These are phyloP conservation scores for Rhynchosporium graminicola DNA, from an alignment of 2,329 filamentous ascomycete genomes.

Conservation along the genomic window DNA sequence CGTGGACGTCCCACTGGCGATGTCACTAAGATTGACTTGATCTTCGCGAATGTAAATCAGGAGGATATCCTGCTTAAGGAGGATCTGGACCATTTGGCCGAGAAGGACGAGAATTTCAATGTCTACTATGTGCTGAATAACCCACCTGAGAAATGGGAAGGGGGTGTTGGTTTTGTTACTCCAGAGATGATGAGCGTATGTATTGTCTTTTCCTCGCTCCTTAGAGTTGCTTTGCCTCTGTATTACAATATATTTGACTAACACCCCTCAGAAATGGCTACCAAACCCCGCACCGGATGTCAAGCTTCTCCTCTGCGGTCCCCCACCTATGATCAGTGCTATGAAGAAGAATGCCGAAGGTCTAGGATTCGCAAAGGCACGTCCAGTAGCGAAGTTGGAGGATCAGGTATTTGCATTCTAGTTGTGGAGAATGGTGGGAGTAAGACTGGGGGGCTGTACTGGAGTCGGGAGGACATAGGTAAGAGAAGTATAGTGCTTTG, in stretches of 20 bases:
- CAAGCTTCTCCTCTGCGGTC: slow-evolving; percentile 93
- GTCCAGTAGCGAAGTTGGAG: slow-evolving; percentile 93
- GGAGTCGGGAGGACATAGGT: not conserved
- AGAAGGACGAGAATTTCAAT: slow-evolving; percentile 77
- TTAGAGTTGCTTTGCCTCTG: not conserved
- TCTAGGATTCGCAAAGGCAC: slow-evolving; percentile 88
- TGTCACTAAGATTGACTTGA: slow-evolving; percentile 85
- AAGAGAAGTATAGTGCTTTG: too few species aligned
- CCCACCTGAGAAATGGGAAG: slow-evolving; percentile 87
- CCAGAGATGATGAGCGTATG: slow-evolving; percentile 88
- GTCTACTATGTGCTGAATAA: slow-evolving; percentile 97
- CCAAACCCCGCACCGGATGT: slow-evolving; percentile 82
- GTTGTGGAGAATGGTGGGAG: not conserved
- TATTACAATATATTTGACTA: not conserved
- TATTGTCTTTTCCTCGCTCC: slow-evolving; percentile 12
- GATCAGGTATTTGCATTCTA: slow-evolving; percentile 98
- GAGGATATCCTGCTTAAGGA: slow-evolving; percentile 94
- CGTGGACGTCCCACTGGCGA: slow-evolving; percentile 78
- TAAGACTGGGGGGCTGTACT: not conserved
- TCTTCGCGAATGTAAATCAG: slow-evolving; percentile 93
- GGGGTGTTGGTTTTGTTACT: slow-evolving; percentile 93
- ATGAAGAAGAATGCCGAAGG: slow-evolving; percentile 95
- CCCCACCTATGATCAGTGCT: slow-evolving; percentile 93
- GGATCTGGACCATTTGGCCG: slow-evolving; percentile 78
- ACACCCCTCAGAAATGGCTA: slow-evolving; percentile 63